These are phyloP conservation scores for Termitomyces sp. DNA, from an alignment of 768 basidiomycete species.

Conservation along the genomic window DNA sequence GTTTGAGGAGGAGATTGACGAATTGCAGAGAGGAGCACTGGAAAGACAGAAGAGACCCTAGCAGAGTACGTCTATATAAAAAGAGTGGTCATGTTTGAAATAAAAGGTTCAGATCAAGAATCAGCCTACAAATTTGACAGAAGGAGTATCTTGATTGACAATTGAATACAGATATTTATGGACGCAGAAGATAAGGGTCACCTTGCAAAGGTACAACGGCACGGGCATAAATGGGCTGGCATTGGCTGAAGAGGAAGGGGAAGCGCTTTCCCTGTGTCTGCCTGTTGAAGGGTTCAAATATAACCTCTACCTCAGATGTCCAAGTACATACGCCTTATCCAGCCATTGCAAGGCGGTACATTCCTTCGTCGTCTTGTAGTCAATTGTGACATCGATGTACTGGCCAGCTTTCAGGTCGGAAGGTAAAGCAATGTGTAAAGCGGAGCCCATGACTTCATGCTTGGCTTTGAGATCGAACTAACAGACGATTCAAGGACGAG, in stretches of 20 bases:
- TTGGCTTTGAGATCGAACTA: slow-evolving; percentile 54
- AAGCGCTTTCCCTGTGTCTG: slow-evolving; percentile 85
- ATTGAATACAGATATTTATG: neutral
- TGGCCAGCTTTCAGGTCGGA: slow-evolving; percentile 36
- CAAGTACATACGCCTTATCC: slow-evolving; percentile 57
- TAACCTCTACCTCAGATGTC: neutral
- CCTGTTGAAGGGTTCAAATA: slow-evolving; percentile 19
- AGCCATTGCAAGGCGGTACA: slow-evolving; percentile 88
- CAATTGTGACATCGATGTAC: slow-evolving; percentile 50
- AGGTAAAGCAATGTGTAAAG: slow-evolving; percentile 59
- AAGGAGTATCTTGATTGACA: slow-evolving; percentile 64
- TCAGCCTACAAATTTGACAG: slow-evolving; percentile 69
- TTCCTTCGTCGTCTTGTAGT: slow-evolving; percentile 69
- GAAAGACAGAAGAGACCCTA: slow-evolving; percentile 69
- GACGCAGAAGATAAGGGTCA: slow-evolving; percentile 13
- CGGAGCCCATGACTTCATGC: slow-evolving; percentile 75
- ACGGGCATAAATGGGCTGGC: slow-evolving; percentile 88
- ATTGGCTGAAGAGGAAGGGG: slow-evolving; percentile 90
- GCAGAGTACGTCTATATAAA: slow-evolving; percentile 74
- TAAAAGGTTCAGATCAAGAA: neutral
- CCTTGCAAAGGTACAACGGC: slow-evolving; percentile 79
- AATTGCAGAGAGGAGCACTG: slow-evolving; percentile 82
- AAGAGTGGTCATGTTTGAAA: neutral
- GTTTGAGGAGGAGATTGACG: slow-evolving; percentile 72
- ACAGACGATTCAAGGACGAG: neutral